Conservation (phyloP, 768 basidiomycete genomes). For the Rhodosporidiobolus odoratus region DNA sequence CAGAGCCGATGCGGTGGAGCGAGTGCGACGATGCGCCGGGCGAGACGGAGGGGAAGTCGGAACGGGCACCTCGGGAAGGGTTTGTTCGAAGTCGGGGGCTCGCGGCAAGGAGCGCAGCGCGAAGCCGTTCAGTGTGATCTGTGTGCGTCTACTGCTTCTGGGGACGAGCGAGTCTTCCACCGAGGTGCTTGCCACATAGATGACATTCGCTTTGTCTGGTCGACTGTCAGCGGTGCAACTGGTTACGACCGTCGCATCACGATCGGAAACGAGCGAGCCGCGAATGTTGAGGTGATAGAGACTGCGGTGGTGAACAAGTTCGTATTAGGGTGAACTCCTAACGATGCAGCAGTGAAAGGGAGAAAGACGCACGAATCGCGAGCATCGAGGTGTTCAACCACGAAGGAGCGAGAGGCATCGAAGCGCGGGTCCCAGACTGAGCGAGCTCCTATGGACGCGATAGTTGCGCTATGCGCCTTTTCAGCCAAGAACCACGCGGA, state of each 20-base stretch:
- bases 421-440: slow-evolving; percentile 28
- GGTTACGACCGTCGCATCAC: slow-evolving; percentile 16
- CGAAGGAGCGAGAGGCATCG: slow-evolving; percentile 1
- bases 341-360: not conserved
- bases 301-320: not conserved
- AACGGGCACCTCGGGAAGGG: not conserved
- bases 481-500: too few relatives aligned
- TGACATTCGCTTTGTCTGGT: not conserved
- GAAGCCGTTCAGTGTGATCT: slow-evolving; percentile 23
- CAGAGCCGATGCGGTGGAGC: slow-evolving; percentile 16
- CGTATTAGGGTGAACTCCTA: too few relatives aligned
- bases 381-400: slow-evolving; percentile 4
- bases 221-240: not conserved
- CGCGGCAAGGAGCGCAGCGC: slow-evolving; percentile 16
- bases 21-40: slow-evolving; percentile 23
- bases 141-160: not conserved
- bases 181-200: slow-evolving; percentile 10
- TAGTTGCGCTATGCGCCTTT: slow-evolving; percentile 3
- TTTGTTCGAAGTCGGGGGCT: slow-evolving; percentile 26
- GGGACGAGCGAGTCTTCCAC: slow-evolving; percentile 32
- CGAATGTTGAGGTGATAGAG: slow-evolving; percentile 15
- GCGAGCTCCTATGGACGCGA: slow-evolving; percentile 1
- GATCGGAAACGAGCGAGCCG: slow-evolving; percentile 8
- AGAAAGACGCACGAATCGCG: slow-evolving; percentile 7
- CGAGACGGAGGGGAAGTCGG: slow-evolving; percentile 1